Evolutionary conservation across 768 basidiomycete genomes (phyloP).

Genomic region (Terana coerulea): DNA sequence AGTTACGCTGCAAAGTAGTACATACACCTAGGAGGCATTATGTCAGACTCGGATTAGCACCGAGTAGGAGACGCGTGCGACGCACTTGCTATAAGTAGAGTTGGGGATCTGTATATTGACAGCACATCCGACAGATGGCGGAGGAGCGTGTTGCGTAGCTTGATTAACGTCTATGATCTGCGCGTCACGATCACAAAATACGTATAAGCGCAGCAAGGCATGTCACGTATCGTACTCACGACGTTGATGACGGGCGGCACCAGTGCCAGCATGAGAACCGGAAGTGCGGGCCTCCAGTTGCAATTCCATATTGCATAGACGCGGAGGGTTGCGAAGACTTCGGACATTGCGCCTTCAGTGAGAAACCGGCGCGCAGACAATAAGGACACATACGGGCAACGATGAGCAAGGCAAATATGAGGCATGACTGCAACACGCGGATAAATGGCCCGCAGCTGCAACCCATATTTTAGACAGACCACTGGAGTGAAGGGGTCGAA

Average conservation of each 20-base stretch:
- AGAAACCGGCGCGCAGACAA: background rate
- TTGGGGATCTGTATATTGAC: background rate
- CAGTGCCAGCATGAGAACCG: constrained; percentile 14
- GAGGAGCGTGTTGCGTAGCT: constrained; percentile 9
- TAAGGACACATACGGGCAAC: constrained; percentile 11
- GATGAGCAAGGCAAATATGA: constrained; percentile 8
- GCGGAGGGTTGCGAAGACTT: constrained; percentile 16
- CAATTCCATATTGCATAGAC: constrained; percentile 19
- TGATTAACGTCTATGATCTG: constrained; percentile 10
- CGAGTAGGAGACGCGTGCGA: background rate
- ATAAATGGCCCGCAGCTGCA: constrained; percentile 15
- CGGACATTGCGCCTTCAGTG: background rate
- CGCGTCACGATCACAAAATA: background rate
- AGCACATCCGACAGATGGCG: constrained; percentile 17
- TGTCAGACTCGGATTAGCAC: too few species aligned
- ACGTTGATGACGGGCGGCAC: constrained; percentile 12
- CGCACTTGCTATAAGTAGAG: constrained; percentile 12
- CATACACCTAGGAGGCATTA: too few species aligned
- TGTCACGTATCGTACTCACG: background rate
- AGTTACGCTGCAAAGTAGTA: too few species aligned
- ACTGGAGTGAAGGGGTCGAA: background rate
- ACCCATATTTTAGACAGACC: background rate
- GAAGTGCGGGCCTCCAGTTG: constrained; percentile 17
- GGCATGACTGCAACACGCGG: constrained; percentile 12
- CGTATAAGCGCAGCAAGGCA: too few species aligned